Percentiles rank a stretch among this genome's conserved stretches.
Evolutionary conservation across 73 alveolate species (phyloP).

Genomic region (Urostyla sp.): DNA sequence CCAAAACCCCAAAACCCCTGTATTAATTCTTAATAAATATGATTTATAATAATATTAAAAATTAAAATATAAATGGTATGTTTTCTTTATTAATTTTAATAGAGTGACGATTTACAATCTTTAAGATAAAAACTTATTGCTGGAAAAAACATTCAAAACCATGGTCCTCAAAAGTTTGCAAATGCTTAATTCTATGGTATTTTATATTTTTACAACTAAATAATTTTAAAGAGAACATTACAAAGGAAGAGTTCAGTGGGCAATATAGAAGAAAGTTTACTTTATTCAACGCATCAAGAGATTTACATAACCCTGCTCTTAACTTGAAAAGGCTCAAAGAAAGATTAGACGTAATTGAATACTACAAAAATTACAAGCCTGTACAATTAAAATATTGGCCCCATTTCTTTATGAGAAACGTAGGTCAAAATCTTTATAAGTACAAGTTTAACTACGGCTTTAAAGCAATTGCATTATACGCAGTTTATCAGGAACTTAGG

Average conservation of each 20-base stretch:
- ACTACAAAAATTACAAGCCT: conserved; percentile 18
- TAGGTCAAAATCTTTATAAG: conserved; percentile 16
- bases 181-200: conserved; percentile 55
- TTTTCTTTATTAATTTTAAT: too few species aligned
- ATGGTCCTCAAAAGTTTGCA: conserved; percentile 39
- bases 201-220: not conserved
- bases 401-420: conserved; percentile 33
- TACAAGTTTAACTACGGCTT: conserved; percentile 48
- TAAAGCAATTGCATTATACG: conserved; percentile 3
- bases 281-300: not conserved
- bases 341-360: conserved; percentile 17
- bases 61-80: too few species aligned
- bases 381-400: conserved; percentile 44
- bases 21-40: too few species aligned
- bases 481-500: not conserved
- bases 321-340: conserved; percentile 24
- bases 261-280: not conserved
- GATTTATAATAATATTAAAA: too few species aligned
- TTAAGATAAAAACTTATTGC: conserved; percentile 18
- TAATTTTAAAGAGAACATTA: conserved; percentile 41
- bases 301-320: conserved; percentile 18
- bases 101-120: not conserved
- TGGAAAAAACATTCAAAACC: conserved; percentile 33
- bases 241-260: conserved; percentile 55
- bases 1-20: too few species aligned